Evolutionary conservation across 2,329 filamentous ascomycete genomes (phyloP).

Genomic region (Harringtonia aguacate): DNA sequence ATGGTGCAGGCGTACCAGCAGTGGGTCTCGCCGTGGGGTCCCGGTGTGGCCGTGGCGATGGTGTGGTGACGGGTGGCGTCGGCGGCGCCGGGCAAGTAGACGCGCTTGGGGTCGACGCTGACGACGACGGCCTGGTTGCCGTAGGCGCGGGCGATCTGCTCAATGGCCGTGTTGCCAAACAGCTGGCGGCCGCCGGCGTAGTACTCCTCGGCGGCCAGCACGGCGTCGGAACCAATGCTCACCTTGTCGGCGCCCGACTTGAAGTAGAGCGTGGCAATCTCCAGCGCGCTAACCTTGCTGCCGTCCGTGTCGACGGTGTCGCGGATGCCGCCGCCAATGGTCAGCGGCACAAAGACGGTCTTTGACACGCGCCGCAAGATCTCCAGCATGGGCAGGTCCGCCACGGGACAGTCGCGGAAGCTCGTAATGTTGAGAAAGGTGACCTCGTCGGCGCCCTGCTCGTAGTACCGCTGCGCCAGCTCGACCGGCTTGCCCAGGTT

Average conservation of each 20-base stretch:
- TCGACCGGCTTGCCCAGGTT: conserved; percentile 97
- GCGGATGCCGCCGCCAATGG: conserved; percentile 88
- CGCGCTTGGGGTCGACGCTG: conserved; percentile 83
- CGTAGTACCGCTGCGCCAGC: conserved; percentile 87
- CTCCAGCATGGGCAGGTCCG: conserved; percentile 92
- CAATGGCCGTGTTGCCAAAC: conserved; percentile 79
- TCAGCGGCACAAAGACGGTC: conserved; percentile 92
- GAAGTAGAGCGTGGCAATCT: conserved; percentile 96
- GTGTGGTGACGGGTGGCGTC: conserved; percentile 64
- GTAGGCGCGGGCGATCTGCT: conserved; percentile 88
- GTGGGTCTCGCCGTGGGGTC: conserved; percentile 65
- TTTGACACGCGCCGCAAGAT: conserved; percentile 76
- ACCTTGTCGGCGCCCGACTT: conserved; percentile 95
- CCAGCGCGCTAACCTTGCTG: conserved; percentile 74
- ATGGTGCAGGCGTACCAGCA: conserved; percentile 99
- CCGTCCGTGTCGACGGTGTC: conserved; percentile 87
- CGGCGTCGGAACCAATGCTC: conserved; percentile 90
- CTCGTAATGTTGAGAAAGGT: conserved; percentile 98
- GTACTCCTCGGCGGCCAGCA: conserved; percentile 86
- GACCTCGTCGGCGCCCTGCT: conserved; percentile 91
- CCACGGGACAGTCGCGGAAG: conserved; percentile 89
- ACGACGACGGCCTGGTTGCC: conserved; percentile 96
- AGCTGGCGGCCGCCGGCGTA: conserved; percentile 59
- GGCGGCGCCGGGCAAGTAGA: conserved; percentile 62
- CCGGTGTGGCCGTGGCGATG: conserved; percentile 57